Evolutionary conservation across 208 protist species (phyloP).

Genomic region (Acanthamoeba lenticulata): DNA sequence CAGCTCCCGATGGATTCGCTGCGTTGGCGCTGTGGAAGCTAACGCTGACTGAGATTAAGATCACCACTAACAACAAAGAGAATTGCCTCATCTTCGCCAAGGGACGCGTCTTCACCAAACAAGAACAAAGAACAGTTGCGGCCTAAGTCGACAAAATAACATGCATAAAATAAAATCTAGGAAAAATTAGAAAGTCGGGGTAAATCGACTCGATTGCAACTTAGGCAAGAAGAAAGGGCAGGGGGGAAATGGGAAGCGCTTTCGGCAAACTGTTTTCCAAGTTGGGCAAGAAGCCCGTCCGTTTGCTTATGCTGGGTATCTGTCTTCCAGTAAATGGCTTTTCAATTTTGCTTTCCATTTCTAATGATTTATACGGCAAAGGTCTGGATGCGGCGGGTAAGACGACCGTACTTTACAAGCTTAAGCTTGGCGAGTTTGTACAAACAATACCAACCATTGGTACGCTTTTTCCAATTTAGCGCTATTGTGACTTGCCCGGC

Average conservation of each 20-base stretch:
- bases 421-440: slow-evolving; percentile 88
- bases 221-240: too few species aligned
- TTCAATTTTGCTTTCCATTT: background rate
- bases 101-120: too few species aligned
- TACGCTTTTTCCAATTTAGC: background rate
- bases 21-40: too few species aligned
- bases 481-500: background rate
- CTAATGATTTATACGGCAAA: background rate
- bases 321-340: background rate
- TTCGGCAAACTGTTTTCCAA: slow-evolving; percentile 19
- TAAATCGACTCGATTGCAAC: too few species aligned
- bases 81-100: too few species aligned
- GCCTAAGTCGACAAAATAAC: too few species aligned
- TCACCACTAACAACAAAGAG: too few species aligned
- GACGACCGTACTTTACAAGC: slow-evolving; percentile 97
- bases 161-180: too few species aligned
- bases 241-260: slow-evolving; percentile 1
- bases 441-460: slow-evolving; percentile 91
- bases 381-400: slow-evolving; percentile 94
- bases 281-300: slow-evolving; percentile 56
- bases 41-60: too few species aligned
- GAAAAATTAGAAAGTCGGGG: too few species aligned
- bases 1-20: too few species aligned
- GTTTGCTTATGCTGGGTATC: slow-evolving; percentile 31
- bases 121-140: too few species aligned